Conservation (phyloP, 495 filamentous ascomycete genomes). For the Venustampulla echinocandica region DNA sequence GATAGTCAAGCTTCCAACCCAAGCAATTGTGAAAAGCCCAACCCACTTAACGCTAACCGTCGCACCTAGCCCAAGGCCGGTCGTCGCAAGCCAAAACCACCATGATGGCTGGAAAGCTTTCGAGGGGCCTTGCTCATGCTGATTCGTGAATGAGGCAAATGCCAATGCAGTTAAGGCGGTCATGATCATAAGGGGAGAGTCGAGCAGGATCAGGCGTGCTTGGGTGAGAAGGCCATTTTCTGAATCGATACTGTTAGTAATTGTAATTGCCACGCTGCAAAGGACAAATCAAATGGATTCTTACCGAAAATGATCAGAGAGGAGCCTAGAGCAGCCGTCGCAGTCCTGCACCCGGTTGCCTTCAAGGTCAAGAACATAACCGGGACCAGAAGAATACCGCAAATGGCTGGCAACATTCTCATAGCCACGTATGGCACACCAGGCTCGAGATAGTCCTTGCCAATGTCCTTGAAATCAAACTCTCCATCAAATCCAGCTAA, state of each 20-base stretch:
- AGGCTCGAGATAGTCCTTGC: constrained; percentile 93
- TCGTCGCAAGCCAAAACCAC: constrained; percentile 96
- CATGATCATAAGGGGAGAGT: constrained; percentile 88
- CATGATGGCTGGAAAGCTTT: constrained; percentile 80
- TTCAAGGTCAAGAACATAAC: constrained; percentile 93
- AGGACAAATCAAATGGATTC: constrained; percentile 12
- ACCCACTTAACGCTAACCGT: constrained; percentile 98
- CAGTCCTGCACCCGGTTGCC: constrained; percentile 79
- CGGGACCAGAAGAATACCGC: constrained; percentile 78
- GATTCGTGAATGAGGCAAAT: constrained; percentile 91
- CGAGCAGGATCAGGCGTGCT: constrained; percentile 88
- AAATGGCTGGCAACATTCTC: constrained; percentile 83
- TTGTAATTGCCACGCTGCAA: no score
- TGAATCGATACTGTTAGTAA: no score
- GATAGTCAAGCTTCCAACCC: constrained; percentile 86
- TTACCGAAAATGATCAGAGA: constrained; percentile 83
- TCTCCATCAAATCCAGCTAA: constrained; percentile 89
- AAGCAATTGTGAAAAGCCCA: constrained; percentile 95
- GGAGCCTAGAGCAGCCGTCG: constrained; percentile 72
- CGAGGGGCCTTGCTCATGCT: constrained; percentile 84
- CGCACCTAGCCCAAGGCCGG: constrained; percentile 78
- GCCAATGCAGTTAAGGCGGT: constrained; percentile 86
- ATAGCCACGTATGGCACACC: constrained; percentile 96
- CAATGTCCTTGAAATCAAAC: constrained; percentile 99
- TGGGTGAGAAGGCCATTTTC: constrained; percentile 95